A percentile compares a stretch with the other conserved stretches of the same genome.
phyloP scores from a whole-genome alignment of 2,329 filamentous ascomycete genomes.

The Volutella citrinella region DNA sequence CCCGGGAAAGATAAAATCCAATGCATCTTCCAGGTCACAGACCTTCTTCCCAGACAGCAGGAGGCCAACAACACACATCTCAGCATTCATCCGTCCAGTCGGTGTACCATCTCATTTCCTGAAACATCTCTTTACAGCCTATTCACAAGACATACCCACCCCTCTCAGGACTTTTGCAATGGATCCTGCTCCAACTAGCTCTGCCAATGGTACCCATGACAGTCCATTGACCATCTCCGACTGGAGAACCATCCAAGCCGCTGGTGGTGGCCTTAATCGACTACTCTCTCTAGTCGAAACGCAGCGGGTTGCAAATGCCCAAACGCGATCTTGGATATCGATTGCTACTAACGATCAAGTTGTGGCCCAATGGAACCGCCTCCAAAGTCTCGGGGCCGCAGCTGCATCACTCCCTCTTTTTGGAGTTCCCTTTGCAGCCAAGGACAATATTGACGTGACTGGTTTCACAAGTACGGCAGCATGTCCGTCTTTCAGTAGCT shows the following conservation, averaged over 20 bases:
- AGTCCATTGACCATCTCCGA: slow-evolving; percentile 20
- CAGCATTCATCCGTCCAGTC: no score
- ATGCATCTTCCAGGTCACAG: no score
- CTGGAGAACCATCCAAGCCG: slow-evolving; percentile 24
- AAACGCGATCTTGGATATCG: slow-evolving; percentile 31
- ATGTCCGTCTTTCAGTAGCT: slow-evolving; percentile 46
- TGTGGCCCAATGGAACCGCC: slow-evolving; percentile 12
- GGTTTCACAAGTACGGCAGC: slow-evolving; percentile 51
- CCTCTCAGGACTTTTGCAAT: no score
- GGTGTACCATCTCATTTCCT: no score
- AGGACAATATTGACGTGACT: slow-evolving; percentile 54
- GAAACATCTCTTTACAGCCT: no score
- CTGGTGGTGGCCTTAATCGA: slow-evolving; percentile 23
- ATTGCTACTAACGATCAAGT: slow-evolving; percentile 28
- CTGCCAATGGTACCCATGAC: neutral
- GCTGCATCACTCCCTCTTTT: slow-evolving; percentile 43
- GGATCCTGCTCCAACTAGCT: no score
- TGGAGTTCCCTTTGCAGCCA: slow-evolving; percentile 55
- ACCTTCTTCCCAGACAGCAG: no score
- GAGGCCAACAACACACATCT: no score
- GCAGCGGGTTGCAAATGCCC: slow-evolving; percentile 14
- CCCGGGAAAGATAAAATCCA: no score
- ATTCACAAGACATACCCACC: no score
- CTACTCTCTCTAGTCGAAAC: slow-evolving; percentile 22
- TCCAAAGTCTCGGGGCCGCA: slow-evolving; percentile 10